Base-by-base conservation (phyloP, 257 asterid genomes). In the Cinchona pubescens region DNA sequence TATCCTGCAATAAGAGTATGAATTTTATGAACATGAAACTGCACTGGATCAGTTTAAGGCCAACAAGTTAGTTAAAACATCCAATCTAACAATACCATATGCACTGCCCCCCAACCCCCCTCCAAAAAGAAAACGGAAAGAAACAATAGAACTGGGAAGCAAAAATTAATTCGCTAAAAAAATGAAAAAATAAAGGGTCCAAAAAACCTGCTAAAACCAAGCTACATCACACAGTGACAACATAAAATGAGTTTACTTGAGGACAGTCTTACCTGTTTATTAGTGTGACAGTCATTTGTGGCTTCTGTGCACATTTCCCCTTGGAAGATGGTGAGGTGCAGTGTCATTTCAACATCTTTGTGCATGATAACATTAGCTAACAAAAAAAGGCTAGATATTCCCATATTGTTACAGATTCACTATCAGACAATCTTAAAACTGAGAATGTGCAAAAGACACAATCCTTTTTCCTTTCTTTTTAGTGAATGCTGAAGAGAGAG, bases 331-430 rank as follows among this genome's bases (percentile, higher is more conserved):
- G 68, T 80, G 80, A 79, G 46, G 19, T 69, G 70, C 91, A 89
- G 83, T 82, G 94, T 82, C 90, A 86, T 87, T 81, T 88, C 91
- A 86, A 79, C 90, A 76, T 91, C 91, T 69, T 29, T 81, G 51
- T 79, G 82, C 78, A 83, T 83, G 82, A 85, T 29, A 79, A 76
- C 67, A 79, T 81, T 73, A 78, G 80, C 77, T 73, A 67, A 80
- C 60, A 79, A 19, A 69, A 86, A 86, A 88, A 65, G 79, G 79
- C 74, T 84, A 82, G 82, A 88, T 88, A 82, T 87, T 85, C 86
- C 89, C 77, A 76, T 75, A 73, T 79, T 72, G 69, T 61, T 42
- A 80, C 76, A 73, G 82, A 79, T 78, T 76, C 87, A 82, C 83
- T 82, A 83, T 72, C 88, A 85, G 89, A 91, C 86, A 84, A 84